Base-by-base conservation (phyloP, 768 basidiomycete species). In the Kwoniella europaea region DNA sequence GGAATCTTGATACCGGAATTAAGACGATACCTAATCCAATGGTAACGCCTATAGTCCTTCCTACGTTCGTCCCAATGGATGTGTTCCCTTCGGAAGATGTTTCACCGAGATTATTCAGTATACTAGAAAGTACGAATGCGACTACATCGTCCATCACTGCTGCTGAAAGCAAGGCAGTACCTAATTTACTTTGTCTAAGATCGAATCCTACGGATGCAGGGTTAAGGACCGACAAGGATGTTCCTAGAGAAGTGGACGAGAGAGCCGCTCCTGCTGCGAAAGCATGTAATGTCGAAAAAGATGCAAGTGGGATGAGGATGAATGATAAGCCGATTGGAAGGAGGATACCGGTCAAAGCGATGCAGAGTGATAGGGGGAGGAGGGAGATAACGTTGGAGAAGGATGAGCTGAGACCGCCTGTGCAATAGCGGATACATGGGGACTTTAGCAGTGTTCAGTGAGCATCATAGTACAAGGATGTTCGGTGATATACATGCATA, bases 81-180 rank as follows among this genome's bases (percentile, higher is more conserved):
- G 67, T 58, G 1, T 56, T 66, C 13, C 71, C 53, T 9, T 53
- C 50, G 18, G 44, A 57, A 24, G 52, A 55, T 13, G 43, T 56
- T 13, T 72, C 66, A 16, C 78, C 80, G 15, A 81, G 65, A 18
- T 69, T 59, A 10, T 85, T 82, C 15, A 90, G 85, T 55, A 90
- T 86, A 24, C 86, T 86, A 0, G 88, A 86, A 43, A 90, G 86
- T 27, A 90, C 86, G 4, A 91, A 86, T 0, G 88, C 89, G 16
- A 88, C 84, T 10, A 90, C 85, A 77, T 91, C 90, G 81, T 91
- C 90, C 57, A 90, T 84, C 13, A 91, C 83, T 0, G 90, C 90
- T 0, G 89, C 89, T 60, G 86, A 87, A 71, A 89, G 84, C 16
- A 91, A 82, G 0, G 90, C 86, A 2, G 87, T 86, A 0, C 90